phyloP scores from a whole-genome alignment of 129 eudicot genomes.

The carrot (Daucus carota) region DH1_v3.0 NC_030389.2:1382001-1382500 shows the following conservation, averaged over 20 bases:
- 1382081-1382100: not conserved
- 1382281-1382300: not conserved
- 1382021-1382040: slow-evolving; percentile 16
- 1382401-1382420: not conserved
- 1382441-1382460: not conserved
- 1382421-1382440: not conserved
- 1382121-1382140: not conserved
- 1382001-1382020: slow-evolving; percentile 79
- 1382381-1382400: not conserved
- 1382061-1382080: not conserved
- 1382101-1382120: not conserved
- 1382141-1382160: not conserved
- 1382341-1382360: not conserved
- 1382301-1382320: not conserved
- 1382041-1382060: not conserved
- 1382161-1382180: not conserved
- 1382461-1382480: not conserved
- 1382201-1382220: not conserved
- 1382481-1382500: too few relatives aligned
- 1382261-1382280: not conserved
- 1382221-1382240: not conserved
- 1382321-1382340: not conserved
- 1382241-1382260: not conserved
- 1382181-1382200: not conserved
- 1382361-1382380: not conserved